Evolutionary conservation across 1,139 yeast species (phyloP), one percentile per base, ranked within the genome.

Genomic region (Scheffersomyces parashehatae): DNA sequence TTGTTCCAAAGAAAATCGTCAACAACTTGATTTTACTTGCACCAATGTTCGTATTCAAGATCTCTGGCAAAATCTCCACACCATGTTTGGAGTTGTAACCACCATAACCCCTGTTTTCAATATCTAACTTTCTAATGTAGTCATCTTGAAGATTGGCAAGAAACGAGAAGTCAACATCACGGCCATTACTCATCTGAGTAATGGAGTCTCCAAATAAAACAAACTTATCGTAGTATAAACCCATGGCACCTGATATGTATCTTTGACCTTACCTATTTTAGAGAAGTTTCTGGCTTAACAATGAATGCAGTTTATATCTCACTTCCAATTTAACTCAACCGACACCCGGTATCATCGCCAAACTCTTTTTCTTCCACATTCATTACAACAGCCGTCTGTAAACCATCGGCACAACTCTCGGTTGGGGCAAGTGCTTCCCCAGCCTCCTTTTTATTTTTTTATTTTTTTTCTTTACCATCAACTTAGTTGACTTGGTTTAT

Each of bases 141-240:
- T 54, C 64, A 41, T 73, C 60, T 31, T 71, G 70, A n/a, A 85
- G 54, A 0, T 76, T 82, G 0, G 85, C 73, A 3, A 82, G 85
- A 10, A 79, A 62, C 0, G 73, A 64, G 58, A 77, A 82, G 8
- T 73, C 74, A 1, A 51, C 54, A 2, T 41, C 46, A 36, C 60
- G 72, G 35, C 64, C 64, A 56, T 62, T 77, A 29, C 80, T 64
- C 48, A 60, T 77, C 55, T 84, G 81, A 1, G 88, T 84, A 48
- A 84, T 79, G 2, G 89, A 84, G 60, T 84, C 90, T 1, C 91
- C 90, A 59, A 84, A 82, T 46, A 84, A 63, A 5, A 85, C 54
- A 45, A 83, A 71, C 49, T 79, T 81, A 41, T 73, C 65, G 56
- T 60, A 70, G 1, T 52, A 28, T 10, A 47, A 40, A 1, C 38